phyloP scores from a whole-genome alignment of 805 yeast species.

The Myxozyma vanderwaltii region DNA sequence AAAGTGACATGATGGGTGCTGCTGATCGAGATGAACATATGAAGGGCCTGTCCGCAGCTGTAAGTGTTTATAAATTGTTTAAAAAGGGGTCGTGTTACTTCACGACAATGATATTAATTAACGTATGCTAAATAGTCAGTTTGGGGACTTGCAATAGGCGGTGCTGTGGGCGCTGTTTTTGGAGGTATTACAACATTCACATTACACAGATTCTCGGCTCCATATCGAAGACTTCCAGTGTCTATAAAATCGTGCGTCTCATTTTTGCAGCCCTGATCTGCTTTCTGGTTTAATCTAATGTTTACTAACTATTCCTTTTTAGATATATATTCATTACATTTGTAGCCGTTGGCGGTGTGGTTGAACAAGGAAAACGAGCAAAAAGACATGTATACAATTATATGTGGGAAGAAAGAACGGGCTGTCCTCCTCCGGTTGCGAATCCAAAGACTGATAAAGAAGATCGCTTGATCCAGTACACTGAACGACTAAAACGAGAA shows the following conservation, averaged over 20 bases:
- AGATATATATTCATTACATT: conserved; percentile 16
- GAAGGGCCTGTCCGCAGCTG: too few species aligned
- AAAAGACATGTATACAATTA: conserved; percentile 15
- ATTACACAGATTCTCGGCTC: conserved; percentile 5
- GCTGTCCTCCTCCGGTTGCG: conserved; percentile 5
- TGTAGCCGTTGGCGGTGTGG: conserved; percentile 14
- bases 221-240: conserved; percentile 9
- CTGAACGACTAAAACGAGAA: conserved; percentile 1
- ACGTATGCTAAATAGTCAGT: conserved; percentile 15
- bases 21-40: too few species aligned
- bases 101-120: not conserved
- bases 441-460: not conserved
- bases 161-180: conserved; percentile 14
- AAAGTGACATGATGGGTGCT: too few species aligned
- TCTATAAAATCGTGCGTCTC: conserved; percentile 20
- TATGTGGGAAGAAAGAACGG: conserved; percentile 15
- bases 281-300: too few species aligned
- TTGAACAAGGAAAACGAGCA: conserved; percentile 21
- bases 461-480: conserved; percentile 6
- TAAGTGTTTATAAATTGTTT: too few species aligned
- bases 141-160: conserved; percentile 16
- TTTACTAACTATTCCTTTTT: not conserved
- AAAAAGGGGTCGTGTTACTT: too few species aligned
- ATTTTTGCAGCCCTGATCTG: too few species aligned
- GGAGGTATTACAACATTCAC: conserved; percentile 7